Conservation (phyloP, 2,329 filamentous ascomycete genomes). For the Penicillium sumatraense region DNA sequence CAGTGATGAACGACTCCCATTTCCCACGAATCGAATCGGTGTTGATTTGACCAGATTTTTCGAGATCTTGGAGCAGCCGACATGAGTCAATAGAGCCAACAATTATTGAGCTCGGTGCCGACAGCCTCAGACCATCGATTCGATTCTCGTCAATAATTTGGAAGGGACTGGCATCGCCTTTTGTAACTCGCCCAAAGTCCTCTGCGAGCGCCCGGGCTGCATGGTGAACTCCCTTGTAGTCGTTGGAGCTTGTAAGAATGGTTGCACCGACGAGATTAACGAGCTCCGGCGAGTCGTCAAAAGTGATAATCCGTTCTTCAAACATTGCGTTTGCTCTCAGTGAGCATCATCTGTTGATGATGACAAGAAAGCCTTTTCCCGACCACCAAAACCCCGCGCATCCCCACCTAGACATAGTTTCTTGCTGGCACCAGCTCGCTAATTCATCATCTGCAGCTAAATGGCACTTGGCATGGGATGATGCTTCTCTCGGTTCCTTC, state of each 20-base stretch:
- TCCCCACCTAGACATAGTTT: not conserved
- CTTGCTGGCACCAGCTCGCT: not conserved
- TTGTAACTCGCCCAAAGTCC: constrained; percentile 15
- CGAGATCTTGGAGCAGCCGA: constrained; percentile 7
- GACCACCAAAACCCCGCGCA: not conserved
- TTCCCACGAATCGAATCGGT: constrained; percentile 61
- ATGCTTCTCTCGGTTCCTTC: constrained; percentile 13
- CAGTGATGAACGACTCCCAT: constrained; percentile 72
- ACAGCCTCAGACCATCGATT: not conserved
- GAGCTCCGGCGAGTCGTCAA: not conserved
- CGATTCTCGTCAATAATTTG: not conserved
- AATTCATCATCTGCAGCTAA: not conserved
- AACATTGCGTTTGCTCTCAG: constrained; percentile 5
- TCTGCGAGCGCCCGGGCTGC: constrained; percentile 12
- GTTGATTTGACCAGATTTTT: constrained; percentile 57
- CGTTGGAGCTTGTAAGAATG: constrained; percentile 7
- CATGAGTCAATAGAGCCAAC: constrained; percentile 17
- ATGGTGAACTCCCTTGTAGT: constrained; percentile 17
- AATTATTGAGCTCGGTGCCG: constrained; percentile 4
- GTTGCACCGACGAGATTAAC: constrained; percentile 10
- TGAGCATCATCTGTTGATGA: not conserved
- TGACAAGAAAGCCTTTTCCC: not conserved
- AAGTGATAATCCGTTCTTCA: constrained; percentile 12
- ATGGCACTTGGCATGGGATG: not conserved
- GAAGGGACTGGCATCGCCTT: constrained; percentile 7